phyloP scores from a whole-genome alignment of 495 filamentous ascomycete genomes.

The Trichoderma asperelloides region DNA sequence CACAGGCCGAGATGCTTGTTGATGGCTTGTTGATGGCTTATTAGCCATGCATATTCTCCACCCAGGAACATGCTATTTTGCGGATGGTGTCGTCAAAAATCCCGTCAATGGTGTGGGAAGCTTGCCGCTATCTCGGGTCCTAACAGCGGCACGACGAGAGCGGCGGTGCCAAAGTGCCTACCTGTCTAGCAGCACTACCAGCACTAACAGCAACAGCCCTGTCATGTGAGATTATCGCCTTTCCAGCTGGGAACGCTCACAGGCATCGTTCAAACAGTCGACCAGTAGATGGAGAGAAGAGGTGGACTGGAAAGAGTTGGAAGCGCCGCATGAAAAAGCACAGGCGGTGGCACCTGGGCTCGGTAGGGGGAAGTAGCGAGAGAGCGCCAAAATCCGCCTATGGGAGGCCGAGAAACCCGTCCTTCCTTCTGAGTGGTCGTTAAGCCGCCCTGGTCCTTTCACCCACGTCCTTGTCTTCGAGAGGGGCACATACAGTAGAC shows the following conservation, averaged over 20 bases:
- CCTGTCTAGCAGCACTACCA: no score
- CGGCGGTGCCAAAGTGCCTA: no score
- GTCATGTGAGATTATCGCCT: not conserved
- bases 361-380: not conserved
- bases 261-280: not conserved
- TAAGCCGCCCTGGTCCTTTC: slow-evolving; percentile 5
- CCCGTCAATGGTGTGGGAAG: not conserved
- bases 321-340: not conserved
- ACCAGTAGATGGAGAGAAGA: not conserved
- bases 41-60: not conserved
- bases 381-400: slow-evolving; percentile 1
- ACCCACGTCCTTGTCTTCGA: not conserved
- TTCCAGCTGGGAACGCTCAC: not conserved
- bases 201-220: not conserved
- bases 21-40: not conserved
- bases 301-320: not conserved
- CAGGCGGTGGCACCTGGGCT: not conserved
- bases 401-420: not conserved
- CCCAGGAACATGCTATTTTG: not conserved
- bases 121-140: no score
- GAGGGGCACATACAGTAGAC: not conserved
- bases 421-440: not conserved
- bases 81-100: not conserved
- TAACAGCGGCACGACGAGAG: no score
- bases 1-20: not conserved